These are phyloP conservation scores for Pelagophyceae sp. DNA, from an alignment of 352 stramenopile genomes.

Conservation along the genomic window DNA sequence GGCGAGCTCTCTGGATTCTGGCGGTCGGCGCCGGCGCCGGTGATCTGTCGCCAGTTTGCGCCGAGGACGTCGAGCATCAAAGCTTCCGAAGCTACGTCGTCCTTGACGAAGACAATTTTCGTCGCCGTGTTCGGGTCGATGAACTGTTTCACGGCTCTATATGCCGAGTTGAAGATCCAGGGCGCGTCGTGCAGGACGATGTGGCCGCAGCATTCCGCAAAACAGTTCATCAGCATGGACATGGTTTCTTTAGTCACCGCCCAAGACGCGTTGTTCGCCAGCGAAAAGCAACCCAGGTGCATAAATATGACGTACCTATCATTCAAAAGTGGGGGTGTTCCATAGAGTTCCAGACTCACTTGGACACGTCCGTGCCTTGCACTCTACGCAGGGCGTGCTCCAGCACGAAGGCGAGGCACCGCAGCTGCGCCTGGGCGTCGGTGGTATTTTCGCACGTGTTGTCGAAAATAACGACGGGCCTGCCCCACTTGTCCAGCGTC, in stretches of 20 bases:
- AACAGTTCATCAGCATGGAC: neutral
- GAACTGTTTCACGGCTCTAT: neutral
- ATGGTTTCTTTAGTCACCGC: constrained; percentile 4
- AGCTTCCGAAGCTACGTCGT: neutral
- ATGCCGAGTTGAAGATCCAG: neutral
- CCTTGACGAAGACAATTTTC: neutral
- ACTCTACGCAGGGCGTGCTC: constrained; percentile 10
- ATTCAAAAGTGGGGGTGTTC: too few relatives aligned
- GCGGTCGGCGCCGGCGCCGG: neutral
- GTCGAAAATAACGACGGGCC: constrained; percentile 15
- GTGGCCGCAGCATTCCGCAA: constrained; percentile 18
- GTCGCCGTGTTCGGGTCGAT: constrained; percentile 16
- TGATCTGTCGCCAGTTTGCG: neutral
- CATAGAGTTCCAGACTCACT: too few relatives aligned
- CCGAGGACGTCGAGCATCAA: neutral
- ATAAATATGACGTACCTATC: constrained; percentile 17
- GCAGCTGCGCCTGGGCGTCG: neutral
- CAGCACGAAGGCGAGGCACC: neutral
- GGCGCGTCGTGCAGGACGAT: constrained; percentile 12
- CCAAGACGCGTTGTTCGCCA: constrained; percentile 3
- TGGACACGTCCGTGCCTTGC: neutral
- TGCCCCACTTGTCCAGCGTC: neutral
- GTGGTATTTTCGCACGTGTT: constrained; percentile 6
- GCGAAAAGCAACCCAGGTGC: constrained; percentile 3
- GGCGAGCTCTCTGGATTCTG: neutral